A percentile compares a stretch with the other conserved stretches of the same genome.
These are phyloP conservation scores for Beta vulgaris DNA, from an alignment of 148 eudicot species.

Conservation along the genomic window DNA sequence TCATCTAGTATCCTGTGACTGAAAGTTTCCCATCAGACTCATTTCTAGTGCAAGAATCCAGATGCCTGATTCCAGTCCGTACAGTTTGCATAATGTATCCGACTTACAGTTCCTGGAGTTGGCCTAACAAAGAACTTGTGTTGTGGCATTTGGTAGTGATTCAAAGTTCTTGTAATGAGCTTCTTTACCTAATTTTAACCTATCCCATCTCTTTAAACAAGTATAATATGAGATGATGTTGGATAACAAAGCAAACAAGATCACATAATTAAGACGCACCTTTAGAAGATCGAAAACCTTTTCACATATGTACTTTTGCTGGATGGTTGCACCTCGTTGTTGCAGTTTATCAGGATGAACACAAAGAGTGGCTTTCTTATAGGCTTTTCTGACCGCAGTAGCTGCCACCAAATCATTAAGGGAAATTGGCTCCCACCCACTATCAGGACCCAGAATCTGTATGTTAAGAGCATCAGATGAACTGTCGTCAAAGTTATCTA, in stretches of 20 bases:
- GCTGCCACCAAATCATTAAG: slow-evolving; percentile 74
- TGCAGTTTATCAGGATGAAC: slow-evolving; percentile 99
- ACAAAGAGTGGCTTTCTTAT: slow-evolving; percentile 83
- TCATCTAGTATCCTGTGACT: not conserved
- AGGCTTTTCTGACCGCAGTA: slow-evolving; percentile 89
- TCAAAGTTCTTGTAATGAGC: not conserved
- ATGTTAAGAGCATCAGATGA: not conserved
- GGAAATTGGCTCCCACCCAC: slow-evolving; percentile 91
- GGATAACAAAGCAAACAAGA: slow-evolving; percentile 2
- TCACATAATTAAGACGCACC: slow-evolving; percentile 37
- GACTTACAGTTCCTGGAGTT: not conserved
- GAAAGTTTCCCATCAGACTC: not conserved
- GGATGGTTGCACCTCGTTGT: slow-evolving; percentile 88
- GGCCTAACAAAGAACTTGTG: not conserved
- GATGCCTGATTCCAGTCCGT: not conserved
- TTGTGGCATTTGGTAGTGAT: too few relatives aligned
- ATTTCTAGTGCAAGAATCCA: not conserved
- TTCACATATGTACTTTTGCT: slow-evolving; percentile 93
- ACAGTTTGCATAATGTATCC: not conserved
- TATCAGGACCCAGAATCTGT: slow-evolving; percentile 82
- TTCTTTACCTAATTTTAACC: not conserved
- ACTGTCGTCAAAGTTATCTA: not conserved
- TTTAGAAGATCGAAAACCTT: slow-evolving; percentile 94
- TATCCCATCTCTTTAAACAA: not conserved
- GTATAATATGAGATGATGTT: not conserved